Base-by-base conservation (phyloP, 2,329 filamentous ascomycete genomes). In the Scedosporium boydii region DNA sequence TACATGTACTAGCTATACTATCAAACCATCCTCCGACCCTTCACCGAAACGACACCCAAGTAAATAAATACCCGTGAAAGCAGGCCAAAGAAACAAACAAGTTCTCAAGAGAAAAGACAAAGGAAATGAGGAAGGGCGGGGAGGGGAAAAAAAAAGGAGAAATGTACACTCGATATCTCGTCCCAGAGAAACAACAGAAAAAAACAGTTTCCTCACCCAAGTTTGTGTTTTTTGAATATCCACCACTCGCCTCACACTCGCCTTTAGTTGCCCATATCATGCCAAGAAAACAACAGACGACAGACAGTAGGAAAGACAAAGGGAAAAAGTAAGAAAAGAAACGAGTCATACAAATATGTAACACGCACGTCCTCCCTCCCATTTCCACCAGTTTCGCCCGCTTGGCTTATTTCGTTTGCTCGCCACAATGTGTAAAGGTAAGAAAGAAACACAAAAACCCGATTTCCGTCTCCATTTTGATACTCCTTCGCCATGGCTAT, bases 401-500 rank as follows among this genome's bases (percentile, higher is more conserved):
- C 4, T 48, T 48, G 44, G 44, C 44, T 48, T 21, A 14, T 48
- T 48, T n/a, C 44, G 44, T 48, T n/a, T 48, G 18, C 44, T 21
- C 10, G 44, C 44, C 44, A 48, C 44, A n/a, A n/a, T 18, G 16
- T 21, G 44, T 21, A 18, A 18, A 18, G 44, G 44, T 21, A 21
- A 21, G 18, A 48, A 18, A 48, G 14, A 48, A n/a, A 48, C 6
- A 48, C 18, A n/a, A 21, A n/a, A 21, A 7, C 16, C 18, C 6
- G 18, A 48, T 21, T 48, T 48, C 44, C 44, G 6, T 48, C 44
- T 48, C 44, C 44, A 48, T 38, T 38, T 38, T 38, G 34, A 21
- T 48, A 48, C 44, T 48, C 44, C 23, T 57, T 57, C 18, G 53
- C 53, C 29, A 16, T n/a, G 53, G 63, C 59, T 9, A 59, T 62